Evolutionary conservation across 2,329 filamentous ascomycete species (phyloP).

Genomic region (Pyrenochaeta sp.): DNA sequence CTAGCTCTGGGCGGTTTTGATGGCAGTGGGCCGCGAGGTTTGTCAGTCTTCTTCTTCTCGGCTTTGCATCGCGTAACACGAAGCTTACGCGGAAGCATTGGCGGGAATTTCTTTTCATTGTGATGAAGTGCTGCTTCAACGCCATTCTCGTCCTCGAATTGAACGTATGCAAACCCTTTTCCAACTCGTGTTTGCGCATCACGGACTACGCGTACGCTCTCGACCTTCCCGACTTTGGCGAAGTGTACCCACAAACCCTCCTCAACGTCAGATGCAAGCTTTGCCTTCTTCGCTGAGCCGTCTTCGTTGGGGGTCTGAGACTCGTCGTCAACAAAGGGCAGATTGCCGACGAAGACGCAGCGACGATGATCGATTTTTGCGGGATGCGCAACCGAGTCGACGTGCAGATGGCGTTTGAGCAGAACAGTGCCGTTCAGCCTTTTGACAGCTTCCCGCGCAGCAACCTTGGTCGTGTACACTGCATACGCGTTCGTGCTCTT

Average conservation of each 20-base stretch:
- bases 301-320: constrained; percentile 70
- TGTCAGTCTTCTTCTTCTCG: constrained; percentile 50
- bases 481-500: constrained; percentile 94
- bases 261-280: constrained; percentile 83
- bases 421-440: constrained; percentile 85
- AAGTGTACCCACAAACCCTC: constrained; percentile 92
- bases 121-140: constrained; percentile 91
- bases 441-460: constrained; percentile 77
- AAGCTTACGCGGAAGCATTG: constrained; percentile 87
- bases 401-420: constrained; percentile 86
- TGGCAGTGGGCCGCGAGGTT: constrained; percentile 41
- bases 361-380: constrained; percentile 82
- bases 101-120: constrained; percentile 91
- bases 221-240: constrained; percentile 78
- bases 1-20: constrained; percentile 14
- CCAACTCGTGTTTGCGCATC: constrained; percentile 91
- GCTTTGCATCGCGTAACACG: constrained; percentile 89
- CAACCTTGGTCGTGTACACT: constrained; percentile 79
- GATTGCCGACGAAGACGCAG: constrained; percentile 95
- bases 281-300: constrained; percentile 73
- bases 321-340: constrained; percentile 96
- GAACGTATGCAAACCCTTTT: constrained; percentile 97
- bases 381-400: constrained; percentile 90
- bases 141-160: constrained; percentile 85
- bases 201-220: constrained; percentile 91